Conservation (phyloP, 1,284 basidiomycete species). For the Mrakiaceae sp. region DNA sequence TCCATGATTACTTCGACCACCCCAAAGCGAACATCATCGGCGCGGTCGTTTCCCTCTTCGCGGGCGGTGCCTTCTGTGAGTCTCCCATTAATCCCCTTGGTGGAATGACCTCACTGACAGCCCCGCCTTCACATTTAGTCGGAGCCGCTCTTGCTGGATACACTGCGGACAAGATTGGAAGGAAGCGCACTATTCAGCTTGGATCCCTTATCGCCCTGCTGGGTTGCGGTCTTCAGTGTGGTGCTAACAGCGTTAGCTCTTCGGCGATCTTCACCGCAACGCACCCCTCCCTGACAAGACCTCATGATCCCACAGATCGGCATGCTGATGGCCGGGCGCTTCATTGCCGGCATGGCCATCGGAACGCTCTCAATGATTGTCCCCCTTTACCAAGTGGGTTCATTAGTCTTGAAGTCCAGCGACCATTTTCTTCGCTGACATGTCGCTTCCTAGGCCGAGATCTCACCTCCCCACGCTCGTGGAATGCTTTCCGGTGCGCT, state of each 20-base stretch:
- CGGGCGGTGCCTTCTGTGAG: conserved; percentile 33
- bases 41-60: conserved; percentile 51
- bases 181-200: conserved; percentile 49
- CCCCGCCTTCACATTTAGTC: not conserved
- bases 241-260: conserved; percentile 44
- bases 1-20: conserved; percentile 40
- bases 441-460: conserved; percentile 44
- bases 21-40: conserved; percentile 37
- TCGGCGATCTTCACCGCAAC: no score
- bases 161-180: conserved; percentile 44
- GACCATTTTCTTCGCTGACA: not conserved
- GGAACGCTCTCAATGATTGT: conserved; percentile 53
- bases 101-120: no score
- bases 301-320: no score
- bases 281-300: no score
- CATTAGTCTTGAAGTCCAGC: not conserved
- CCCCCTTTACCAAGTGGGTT: conserved; percentile 28
- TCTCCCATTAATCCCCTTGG: no score
- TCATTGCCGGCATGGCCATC: conserved; percentile 48
- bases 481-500: conserved; percentile 46
- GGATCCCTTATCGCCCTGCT: conserved; percentile 25
- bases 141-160: conserved; percentile 1
- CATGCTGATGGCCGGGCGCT: conserved; percentile 52
- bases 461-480: conserved; percentile 50
- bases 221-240: conserved; percentile 50